Evolutionary conservation across 768 basidiomycete genomes (phyloP).

Genomic region (Boletus vinaceobasis): DNA sequence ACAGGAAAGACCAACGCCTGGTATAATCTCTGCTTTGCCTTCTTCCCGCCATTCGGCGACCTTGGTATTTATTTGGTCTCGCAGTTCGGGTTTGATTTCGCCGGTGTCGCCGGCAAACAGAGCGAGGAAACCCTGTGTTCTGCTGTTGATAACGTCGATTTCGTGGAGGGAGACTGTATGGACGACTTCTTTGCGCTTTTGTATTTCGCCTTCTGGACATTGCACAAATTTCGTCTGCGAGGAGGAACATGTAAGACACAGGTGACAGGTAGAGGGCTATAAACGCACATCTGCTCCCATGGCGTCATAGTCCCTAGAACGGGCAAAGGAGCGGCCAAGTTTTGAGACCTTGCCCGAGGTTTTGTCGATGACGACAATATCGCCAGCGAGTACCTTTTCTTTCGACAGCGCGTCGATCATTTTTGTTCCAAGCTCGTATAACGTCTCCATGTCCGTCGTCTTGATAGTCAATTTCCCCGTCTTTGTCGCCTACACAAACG

Average conservation of each 20-base stretch:
- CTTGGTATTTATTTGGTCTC: constrained; percentile 95
- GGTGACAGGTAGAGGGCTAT: background rate
- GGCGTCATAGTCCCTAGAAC: constrained; percentile 96
- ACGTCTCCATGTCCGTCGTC: constrained; percentile 99
- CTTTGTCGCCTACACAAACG: constrained; percentile 75
- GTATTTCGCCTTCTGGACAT: constrained; percentile 96
- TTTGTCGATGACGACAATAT: constrained; percentile 96
- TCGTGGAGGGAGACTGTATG: constrained; percentile 98
- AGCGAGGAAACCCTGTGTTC: constrained; percentile 97
- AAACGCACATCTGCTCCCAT: constrained; percentile 94
- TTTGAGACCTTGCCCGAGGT: constrained; percentile 96
- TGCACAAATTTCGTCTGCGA: constrained; percentile 94
- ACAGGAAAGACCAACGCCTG: constrained; percentile 63
- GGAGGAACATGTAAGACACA: background rate
- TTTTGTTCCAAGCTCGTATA: constrained; percentile 97
- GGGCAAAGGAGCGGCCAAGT: constrained; percentile 93
- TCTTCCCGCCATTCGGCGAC: constrained; percentile 98
- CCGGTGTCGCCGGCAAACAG: constrained; percentile 95
- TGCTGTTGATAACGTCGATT: constrained; percentile 98
- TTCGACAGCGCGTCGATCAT: constrained; percentile 98
- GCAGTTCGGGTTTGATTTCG: constrained; percentile 95
- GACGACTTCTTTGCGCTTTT: constrained; percentile 95
- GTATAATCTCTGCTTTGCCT: constrained; percentile 96
- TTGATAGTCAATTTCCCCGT: constrained; percentile 97
- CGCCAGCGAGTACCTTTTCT: constrained; percentile 94